Evolutionary conservation across 352 stramenopile species (phyloP).

Genomic region (Phytophthora kernoviae): DNA sequence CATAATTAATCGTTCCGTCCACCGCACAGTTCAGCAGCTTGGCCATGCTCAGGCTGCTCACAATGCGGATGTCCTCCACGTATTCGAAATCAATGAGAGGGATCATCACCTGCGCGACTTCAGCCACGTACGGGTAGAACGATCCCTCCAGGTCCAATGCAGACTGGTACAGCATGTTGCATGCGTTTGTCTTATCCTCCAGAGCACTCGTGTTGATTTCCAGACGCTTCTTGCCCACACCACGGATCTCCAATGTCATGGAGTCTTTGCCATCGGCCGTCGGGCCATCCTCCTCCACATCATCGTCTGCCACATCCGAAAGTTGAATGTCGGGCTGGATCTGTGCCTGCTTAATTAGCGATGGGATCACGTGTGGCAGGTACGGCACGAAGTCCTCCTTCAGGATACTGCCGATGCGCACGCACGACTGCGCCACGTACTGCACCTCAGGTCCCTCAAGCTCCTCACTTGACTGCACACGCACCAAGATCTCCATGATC

Average conservation of each 20-base stretch:
- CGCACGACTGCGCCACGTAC: slow-evolving; percentile 88
- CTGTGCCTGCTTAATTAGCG: slow-evolving; percentile 81
- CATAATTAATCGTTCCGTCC: slow-evolving; percentile 72
- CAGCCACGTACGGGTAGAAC: slow-evolving; percentile 85
- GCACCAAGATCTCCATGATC: slow-evolving; percentile 89
- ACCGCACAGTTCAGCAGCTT: slow-evolving; percentile 77
- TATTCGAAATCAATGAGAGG: slow-evolving; percentile 85
- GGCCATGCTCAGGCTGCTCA: slow-evolving; percentile 76
- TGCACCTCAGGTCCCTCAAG: slow-evolving; percentile 79
- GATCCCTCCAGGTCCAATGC: slow-evolving; percentile 80
- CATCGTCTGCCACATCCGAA: slow-evolving; percentile 62
- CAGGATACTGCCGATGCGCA: slow-evolving; percentile 86
- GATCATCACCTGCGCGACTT: slow-evolving; percentile 77
- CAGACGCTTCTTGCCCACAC: slow-evolving; percentile 81
- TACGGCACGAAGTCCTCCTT: slow-evolving; percentile 90
- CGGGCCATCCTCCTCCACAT: slow-evolving; percentile 59
- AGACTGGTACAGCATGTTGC: slow-evolving; percentile 91
- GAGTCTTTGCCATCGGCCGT: slow-evolving; percentile 72
- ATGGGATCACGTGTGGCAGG: slow-evolving; percentile 80
- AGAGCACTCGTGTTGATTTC: slow-evolving; percentile 89
- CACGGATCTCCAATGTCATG: slow-evolving; percentile 79
- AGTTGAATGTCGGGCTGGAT: slow-evolving; percentile 86
- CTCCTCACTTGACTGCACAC: slow-evolving; percentile 72
- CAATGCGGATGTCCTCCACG: slow-evolving; percentile 84
- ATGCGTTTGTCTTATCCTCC: slow-evolving; percentile 87